Evolutionary conservation across 495 filamentous ascomycete species (phyloP), one percentile per base, ranked within the genome.

Genomic region (Hypoxylon trugodes): DNA sequence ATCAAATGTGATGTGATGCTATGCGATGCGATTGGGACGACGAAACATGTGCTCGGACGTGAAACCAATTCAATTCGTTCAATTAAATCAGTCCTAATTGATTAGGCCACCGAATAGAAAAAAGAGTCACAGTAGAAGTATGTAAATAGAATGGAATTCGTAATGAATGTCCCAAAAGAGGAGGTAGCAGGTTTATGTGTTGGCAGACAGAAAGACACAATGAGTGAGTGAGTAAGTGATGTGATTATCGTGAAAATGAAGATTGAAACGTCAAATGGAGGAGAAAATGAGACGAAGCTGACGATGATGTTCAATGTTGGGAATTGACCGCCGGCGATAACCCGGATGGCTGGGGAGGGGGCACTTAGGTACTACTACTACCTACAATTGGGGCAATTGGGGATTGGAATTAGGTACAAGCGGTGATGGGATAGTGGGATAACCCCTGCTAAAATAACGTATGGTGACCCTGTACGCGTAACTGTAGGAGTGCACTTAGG

Each of bases 31-130:
- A 61, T 46, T 57, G 36, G 56, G 45, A 56, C 26, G 57, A 61
- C 58, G 50, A 61, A 67, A 67, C 64, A 26, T 61, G 64, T 67
- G 64, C 64, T 67, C 58, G 57, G 64, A 67, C 64, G 52, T 41
- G 45, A 61, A 61, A 46, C 43, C 45, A 60, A 46, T n/a, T 42
- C 22, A 51, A 61, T 35, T 24, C 32, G 13, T 5, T 36, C 18
- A 36, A 35, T 36, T 3, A 8, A 3, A n/a, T n/a, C n/a, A n/a
- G n/a, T n/a, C n/a, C 40, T 24, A 10, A 43, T 28, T 16, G 45
- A 46, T 55, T 55, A n/a, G 48, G 50, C 22, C 12, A 16, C 38
- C n/a, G n/a, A 45, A 40, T 25, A 52, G 35, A 38, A 52, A 15
- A 10, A 50, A 59, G 47, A 38, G 30, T 24, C 46, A 24, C 28